Conservation (phyloP, 176 grass and related monocot species). For the Chloris gayana region DNA sequence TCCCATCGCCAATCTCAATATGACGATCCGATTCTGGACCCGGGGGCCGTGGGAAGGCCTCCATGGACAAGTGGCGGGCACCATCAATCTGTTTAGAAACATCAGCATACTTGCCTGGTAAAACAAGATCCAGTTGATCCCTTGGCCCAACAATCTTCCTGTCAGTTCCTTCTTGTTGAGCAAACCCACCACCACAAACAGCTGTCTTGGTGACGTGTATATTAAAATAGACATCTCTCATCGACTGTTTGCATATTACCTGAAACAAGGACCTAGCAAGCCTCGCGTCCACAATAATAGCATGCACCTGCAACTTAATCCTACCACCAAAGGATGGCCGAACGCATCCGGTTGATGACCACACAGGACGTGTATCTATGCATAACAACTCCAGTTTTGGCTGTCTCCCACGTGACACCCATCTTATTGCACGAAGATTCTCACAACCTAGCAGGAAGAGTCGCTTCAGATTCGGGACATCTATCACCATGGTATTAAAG, state of each 20-base stretch:
- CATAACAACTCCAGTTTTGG: neutral
- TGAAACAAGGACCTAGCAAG: neutral
- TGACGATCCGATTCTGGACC: neutral
- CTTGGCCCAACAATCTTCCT: neutral
- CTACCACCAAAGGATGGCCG: neutral
- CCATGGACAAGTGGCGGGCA: neutral
- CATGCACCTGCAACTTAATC: neutral
- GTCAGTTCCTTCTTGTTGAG: neutral
- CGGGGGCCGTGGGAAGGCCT: neutral
- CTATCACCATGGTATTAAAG: neutral
- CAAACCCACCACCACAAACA: neutral
- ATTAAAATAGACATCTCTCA: neutral
- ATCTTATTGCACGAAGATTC: neutral
- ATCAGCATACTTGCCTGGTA: neutral
- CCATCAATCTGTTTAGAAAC: neutral
- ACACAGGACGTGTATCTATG: constrained; percentile 1
- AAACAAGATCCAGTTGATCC: neutral
- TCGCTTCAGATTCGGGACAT: neutral
- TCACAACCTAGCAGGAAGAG: constrained; percentile 14
- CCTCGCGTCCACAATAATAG: neutral
- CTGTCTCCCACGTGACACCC: fast-evolving
- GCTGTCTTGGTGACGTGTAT: neutral
- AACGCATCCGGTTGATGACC: neutral
- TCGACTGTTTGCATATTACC: too few relatives aligned
- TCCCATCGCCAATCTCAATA: constrained; percentile 19